A percentile compares a stretch with the other conserved stretches of the same genome.
These are phyloP conservation scores for Fusarium tanahbumbuense DNA, from an alignment of 2,329 filamentous ascomycete genomes.

Conservation along the genomic window DNA sequence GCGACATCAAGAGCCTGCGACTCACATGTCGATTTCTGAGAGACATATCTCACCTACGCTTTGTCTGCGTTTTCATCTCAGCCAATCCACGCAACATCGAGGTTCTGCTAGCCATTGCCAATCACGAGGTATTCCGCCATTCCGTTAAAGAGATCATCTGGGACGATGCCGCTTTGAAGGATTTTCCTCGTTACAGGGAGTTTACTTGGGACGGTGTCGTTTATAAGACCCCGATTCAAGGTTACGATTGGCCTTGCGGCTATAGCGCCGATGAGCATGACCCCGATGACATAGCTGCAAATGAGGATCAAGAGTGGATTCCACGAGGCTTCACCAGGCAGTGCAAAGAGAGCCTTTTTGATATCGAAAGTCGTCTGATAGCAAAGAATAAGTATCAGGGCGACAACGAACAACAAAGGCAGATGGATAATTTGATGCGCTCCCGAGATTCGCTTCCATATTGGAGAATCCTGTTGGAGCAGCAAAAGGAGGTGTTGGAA, in stretches of 20 bases:
- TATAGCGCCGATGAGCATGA: neutral
- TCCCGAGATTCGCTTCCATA: neutral
- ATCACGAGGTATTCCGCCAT: neutral
- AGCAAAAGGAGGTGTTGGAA: neutral
- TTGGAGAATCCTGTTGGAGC: neutral
- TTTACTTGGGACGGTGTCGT: too few relatives aligned
- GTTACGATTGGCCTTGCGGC: neutral
- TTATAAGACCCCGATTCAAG: too few relatives aligned
- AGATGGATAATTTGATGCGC: neutral
- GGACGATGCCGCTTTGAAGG: slow-evolving; percentile 1
- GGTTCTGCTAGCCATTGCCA: slow-evolving; percentile 1
- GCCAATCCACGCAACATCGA: neutral
- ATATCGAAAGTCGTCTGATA: too few relatives aligned
- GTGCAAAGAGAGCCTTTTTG: too few relatives aligned
- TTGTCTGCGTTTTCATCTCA: slow-evolving; percentile 18
- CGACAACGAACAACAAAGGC: neutral
- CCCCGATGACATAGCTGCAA: neutral
- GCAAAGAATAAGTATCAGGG: too few relatives aligned
- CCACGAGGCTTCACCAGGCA: neutral
- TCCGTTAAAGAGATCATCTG: slow-evolving; percentile 2
- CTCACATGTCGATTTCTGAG: neutral
- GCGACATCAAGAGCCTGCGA: neutral
- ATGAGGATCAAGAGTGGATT: neutral
- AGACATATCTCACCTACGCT: neutral
- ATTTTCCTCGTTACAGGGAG: neutral